Base-by-base conservation (phyloP, 1,139 yeast species). In the Petasospora rhodanensis region DNA sequence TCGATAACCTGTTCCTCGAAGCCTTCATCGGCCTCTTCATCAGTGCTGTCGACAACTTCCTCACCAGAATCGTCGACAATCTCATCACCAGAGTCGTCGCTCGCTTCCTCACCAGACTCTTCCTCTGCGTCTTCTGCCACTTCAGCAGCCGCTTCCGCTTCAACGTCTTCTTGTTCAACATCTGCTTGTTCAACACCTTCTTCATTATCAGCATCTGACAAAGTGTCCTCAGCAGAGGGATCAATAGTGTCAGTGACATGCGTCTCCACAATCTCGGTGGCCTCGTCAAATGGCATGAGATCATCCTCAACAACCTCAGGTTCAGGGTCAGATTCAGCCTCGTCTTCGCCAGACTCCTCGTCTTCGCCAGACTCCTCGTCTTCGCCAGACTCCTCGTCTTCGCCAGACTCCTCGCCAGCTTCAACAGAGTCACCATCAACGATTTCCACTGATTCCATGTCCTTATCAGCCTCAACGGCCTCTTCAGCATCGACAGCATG, bases 51-150 rank as follows among this genome's bases (percentile, higher is more conserved):
- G 13, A 10, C 18, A 14, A 20, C 18, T 7, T 11, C 28, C 10
- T 18, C 18, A 10, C 7, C n/a, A 10, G 16, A 22, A 11, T 18
- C 18, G 6, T 18, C 9, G 9, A 12, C 25, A 8, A 12, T 7
- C n/a, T 12, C 15, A 23, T 12, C 15, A 6, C 14, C 22, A 18
- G 18, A 9, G 13, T 21, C 32, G 14, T 11, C 25, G 11, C 12
- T n/a, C 10, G 17, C 13, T 22, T 31, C 24, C 12, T 21, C 34
- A 14, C 14, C 29, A 14, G 28, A 14, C 10, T 24, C 14, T 14
- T 21, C 24, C n/a, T 21, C 26, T 18, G 22, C 31, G 13, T 23
- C 24, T 18, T 18, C 31, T 19, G n/a, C 21, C 22, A 31, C 42
- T 12, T 27, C 32, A 14, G n/a, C n/a, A n/a, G n/a, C n/a, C 13